These are phyloP conservation scores for Trichothecium sympodiale DNA, from an alignment of 2,329 filamentous ascomycete species.

Conservation along the genomic window DNA sequence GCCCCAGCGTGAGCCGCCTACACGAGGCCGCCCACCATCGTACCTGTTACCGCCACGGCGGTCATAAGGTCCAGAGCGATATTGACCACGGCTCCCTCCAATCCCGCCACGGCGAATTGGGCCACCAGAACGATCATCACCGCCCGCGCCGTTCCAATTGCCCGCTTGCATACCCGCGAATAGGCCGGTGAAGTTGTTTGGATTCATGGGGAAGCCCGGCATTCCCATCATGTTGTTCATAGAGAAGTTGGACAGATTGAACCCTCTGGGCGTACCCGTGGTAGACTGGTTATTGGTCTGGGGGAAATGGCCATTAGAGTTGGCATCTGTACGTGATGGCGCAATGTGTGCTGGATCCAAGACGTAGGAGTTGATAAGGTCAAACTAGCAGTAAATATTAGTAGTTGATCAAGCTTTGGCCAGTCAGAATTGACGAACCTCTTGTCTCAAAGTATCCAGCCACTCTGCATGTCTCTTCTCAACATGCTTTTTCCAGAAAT, in stretches of 20 bases:
- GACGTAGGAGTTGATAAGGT: conserved; percentile 88
- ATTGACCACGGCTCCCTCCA: conserved; percentile 38
- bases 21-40: conserved; percentile 40
- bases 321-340: conserved; percentile 83
- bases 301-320: conserved; percentile 92
- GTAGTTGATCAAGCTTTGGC: conserved; percentile 2
- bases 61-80: conserved; percentile 64
- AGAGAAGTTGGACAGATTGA: conserved; percentile 68
- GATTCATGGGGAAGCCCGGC: conserved; percentile 44
- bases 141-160: conserved; percentile 39
- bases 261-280: conserved; percentile 80
- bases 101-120: conserved; percentile 58
- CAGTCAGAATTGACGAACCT: conserved; percentile 47
- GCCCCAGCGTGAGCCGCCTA: conserved; percentile 52
- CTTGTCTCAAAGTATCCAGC: conserved; percentile 67
- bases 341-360: conserved; percentile 91
- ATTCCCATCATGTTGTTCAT: conserved; percentile 49
- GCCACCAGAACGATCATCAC: conserved; percentile 50
- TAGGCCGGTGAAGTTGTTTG: conserved; percentile 39
- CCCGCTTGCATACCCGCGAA: conserved; percentile 39
- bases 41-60: conserved; percentile 47
- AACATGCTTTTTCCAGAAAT: conserved; percentile 96
- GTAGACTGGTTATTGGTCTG: conserved; percentile 63
- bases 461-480: conserved; percentile 92
- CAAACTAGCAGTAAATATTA: conserved; percentile 44